These are phyloP conservation scores for Tremellales sp. DNA, from an alignment of 1,284 basidiomycete species.

Conservation along the genomic window DNA sequence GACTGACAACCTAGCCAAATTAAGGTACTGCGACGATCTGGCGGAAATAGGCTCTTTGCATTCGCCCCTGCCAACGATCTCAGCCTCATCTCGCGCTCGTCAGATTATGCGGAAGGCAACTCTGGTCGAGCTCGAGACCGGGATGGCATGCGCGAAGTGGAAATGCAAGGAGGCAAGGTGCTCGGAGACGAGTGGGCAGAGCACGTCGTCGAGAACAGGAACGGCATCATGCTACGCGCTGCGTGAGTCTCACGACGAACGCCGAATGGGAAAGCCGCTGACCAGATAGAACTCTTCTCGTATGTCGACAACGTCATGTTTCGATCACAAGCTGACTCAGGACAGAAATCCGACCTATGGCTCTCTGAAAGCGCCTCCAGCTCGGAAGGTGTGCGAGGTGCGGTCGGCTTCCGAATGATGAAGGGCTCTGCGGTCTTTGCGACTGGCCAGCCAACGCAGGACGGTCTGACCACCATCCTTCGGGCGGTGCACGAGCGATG, in stretches of 20 bases:
- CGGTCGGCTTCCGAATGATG: constrained; percentile 90
- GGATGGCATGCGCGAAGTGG: constrained; percentile 53
- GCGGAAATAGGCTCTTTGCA: constrained; percentile 72
- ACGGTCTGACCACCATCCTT: constrained; percentile 83
- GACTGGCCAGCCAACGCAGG: constrained; percentile 79
- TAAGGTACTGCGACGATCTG: constrained; percentile 70
- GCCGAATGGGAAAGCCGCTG: neutral
- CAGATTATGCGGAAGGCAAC: constrained; percentile 31
- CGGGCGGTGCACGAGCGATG: constrained; percentile 62
- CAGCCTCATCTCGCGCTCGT: constrained; percentile 49
- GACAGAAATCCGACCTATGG: constrained; percentile 83
- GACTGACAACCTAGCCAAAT: constrained; percentile 62
- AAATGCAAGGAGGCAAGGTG: constrained; percentile 75
- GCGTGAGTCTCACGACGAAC: constrained; percentile 54
- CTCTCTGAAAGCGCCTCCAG: constrained; percentile 62
- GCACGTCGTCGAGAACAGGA: constrained; percentile 89
- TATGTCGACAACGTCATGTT: constrained; percentile 6
- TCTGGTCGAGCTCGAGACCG: neutral
- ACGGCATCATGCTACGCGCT: constrained; percentile 85
- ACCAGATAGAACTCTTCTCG: constrained; percentile 63
- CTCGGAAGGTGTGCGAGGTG: constrained; percentile 72
- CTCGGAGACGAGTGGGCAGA: constrained; percentile 91
- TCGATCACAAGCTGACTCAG: neutral
- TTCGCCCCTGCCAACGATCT: constrained; percentile 87
- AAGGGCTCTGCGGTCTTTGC: constrained; percentile 82